These are phyloP conservation scores for Pochonia chlamydosporia DNA, from an alignment of 2,329 filamentous ascomycete genomes.

Conservation along the genomic window DNA sequence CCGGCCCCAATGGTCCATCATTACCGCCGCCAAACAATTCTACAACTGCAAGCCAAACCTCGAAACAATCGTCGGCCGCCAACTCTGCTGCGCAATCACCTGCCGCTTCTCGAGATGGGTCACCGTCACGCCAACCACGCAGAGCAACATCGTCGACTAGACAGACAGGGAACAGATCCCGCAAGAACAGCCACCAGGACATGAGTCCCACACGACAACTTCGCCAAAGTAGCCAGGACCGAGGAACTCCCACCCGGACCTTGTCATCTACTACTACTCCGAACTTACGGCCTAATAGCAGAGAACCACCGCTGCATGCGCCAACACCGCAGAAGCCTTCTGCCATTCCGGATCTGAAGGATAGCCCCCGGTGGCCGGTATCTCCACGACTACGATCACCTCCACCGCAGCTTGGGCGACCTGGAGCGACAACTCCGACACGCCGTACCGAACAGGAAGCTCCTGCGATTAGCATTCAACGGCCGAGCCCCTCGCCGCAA, in stretches of 20 bases:
- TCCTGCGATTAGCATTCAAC: conserved; percentile 48
- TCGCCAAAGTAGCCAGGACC: conserved; percentile 49
- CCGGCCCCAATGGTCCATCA: conserved; percentile 2
- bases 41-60: conserved; percentile 22
- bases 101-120: conserved; percentile 39
- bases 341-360: conserved; percentile 42
- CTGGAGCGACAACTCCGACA: conserved; percentile 33
- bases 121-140: conserved; percentile 35
- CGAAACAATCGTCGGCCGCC: conserved; percentile 30
- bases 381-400: conserved; percentile 75
- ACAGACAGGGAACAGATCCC: conserved; percentile 44
- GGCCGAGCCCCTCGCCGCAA: conserved; percentile 40
- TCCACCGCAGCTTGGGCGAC: conserved; percentile 51
- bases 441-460: conserved; percentile 45
- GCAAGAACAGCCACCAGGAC: conserved; percentile 61
- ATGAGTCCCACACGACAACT: conserved; percentile 53
- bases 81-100: conserved; percentile 32
- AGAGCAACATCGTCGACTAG: conserved; percentile 28
- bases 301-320: conserved; percentile 57
- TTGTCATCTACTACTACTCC: conserved; percentile 65
- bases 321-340: conserved; percentile 59
- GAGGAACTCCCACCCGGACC: conserved; percentile 58
- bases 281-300: conserved; percentile 52
- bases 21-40: conserved; percentile 10
- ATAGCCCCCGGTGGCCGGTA: conserved; percentile 66